Conservation (phyloP, 257 asterid species). For the Nemophila menziesii region DNA sequence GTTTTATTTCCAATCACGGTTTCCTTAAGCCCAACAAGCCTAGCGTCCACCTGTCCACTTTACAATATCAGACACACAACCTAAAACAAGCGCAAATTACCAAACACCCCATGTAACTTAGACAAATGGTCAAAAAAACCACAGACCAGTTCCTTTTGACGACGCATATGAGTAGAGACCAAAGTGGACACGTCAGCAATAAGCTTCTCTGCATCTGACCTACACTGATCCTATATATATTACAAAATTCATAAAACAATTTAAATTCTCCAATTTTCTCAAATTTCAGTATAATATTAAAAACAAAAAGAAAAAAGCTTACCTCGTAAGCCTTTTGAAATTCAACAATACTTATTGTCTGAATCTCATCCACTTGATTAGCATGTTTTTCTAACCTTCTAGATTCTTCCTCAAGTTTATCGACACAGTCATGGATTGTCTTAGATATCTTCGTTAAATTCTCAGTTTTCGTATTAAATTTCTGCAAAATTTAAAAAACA, state of each 20-base stretch:
- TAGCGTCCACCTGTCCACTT: slow-evolving; percentile 45
- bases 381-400: slow-evolving; percentile 46
- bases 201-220: slow-evolving; percentile 58
- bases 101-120: background rate
- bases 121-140: background rate
- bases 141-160: slow-evolving; percentile 65
- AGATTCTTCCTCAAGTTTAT: slow-evolving; percentile 47
- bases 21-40: slow-evolving; percentile 45
- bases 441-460: slow-evolving; percentile 45
- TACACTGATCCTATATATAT: slow-evolving; percentile 49
- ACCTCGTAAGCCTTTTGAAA: slow-evolving; percentile 73
- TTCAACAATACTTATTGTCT: slow-evolving; percentile 45
- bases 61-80: slow-evolving; percentile 3
- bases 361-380: slow-evolving; percentile 31
- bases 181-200: slow-evolving; percentile 63
- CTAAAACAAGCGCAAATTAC: slow-evolving; percentile 2
- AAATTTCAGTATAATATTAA: background rate
- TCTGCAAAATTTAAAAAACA: slow-evolving; percentile 13
- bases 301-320: too few relatives aligned
- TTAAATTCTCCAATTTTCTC: slow-evolving; percentile 2
- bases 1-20: slow-evolving; percentile 43
- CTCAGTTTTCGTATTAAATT: slow-evolving; percentile 36
- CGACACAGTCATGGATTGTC: slow-evolving; percentile 35
- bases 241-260: slow-evolving; percentile 11
- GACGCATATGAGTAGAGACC: slow-evolving; percentile 56